Conservation (phyloP, 1,284 basidiomycete species). For the Mycena sp. region DNA sequence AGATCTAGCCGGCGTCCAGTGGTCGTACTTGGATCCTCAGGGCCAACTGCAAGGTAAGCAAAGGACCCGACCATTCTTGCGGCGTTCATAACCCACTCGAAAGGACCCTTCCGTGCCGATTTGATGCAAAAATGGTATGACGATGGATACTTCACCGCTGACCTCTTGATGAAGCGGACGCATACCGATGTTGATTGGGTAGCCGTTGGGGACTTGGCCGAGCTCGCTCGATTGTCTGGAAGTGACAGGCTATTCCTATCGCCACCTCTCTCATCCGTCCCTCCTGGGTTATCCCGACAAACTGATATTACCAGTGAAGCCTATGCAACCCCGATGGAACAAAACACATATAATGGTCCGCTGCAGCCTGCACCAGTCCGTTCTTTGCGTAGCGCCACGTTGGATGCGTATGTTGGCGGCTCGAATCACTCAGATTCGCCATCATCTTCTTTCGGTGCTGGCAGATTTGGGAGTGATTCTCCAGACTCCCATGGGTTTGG, state of each 20-base stretch:
- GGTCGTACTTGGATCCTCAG: constrained; percentile 93
- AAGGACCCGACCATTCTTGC: background rate
- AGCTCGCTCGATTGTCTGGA: constrained; percentile 55
- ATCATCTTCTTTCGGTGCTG: constrained; percentile 71
- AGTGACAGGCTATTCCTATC: constrained; percentile 71
- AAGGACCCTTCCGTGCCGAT: constrained; percentile 91
- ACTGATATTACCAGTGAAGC: constrained; percentile 55
- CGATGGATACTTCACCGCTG: constrained; percentile 89
- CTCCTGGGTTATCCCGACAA: constrained; percentile 63
- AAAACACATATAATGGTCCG: constrained; percentile 56
- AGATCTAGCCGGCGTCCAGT: constrained; percentile 80
- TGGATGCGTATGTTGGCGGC: constrained; percentile 66
- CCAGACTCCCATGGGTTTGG: constrained; percentile 71
- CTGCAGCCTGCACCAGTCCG: constrained; percentile 74
- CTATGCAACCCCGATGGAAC: constrained; percentile 45
- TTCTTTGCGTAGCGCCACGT: constrained; percentile 61
- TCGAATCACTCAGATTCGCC: constrained; percentile 73
- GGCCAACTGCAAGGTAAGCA: constrained; percentile 86
- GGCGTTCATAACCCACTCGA: constrained; percentile 27
- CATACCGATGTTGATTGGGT: constrained; percentile 73
- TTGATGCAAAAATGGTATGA: constrained; percentile 98
- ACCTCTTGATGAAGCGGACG: constrained; percentile 86
- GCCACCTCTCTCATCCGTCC: constrained; percentile 53
- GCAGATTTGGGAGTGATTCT: constrained; percentile 69
- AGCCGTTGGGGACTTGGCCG: constrained; percentile 58